These are phyloP conservation scores for Leccinum pachyderme DNA, from an alignment of 1,284 basidiomycete species.

Conservation along the genomic window DNA sequence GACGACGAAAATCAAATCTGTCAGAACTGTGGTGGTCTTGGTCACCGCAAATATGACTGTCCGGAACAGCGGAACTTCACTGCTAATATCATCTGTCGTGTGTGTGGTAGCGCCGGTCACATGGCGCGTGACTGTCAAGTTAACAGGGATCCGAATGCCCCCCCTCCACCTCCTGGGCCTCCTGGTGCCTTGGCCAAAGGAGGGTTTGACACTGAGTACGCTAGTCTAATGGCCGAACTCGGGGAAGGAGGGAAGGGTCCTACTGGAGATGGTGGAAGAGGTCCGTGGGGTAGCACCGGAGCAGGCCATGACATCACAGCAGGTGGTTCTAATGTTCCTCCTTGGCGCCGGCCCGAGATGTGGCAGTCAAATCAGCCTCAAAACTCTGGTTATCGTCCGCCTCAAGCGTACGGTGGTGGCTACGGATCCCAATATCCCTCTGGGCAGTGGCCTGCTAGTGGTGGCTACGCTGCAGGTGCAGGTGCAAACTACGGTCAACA, in stretches of 20 bases:
- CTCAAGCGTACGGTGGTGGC: constrained; percentile 44
- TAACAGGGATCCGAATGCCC: constrained; percentile 72
- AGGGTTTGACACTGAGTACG: constrained; percentile 96
- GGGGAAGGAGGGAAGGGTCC: constrained; percentile 76
- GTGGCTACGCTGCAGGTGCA: constrained; percentile 39
- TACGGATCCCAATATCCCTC: constrained; percentile 38
- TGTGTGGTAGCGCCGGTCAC: constrained; percentile 92
- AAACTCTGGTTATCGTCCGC: constrained; percentile 53
- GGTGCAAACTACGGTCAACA: constrained; percentile 41
- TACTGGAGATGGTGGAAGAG: constrained; percentile 52
- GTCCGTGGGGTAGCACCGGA: constrained; percentile 59
- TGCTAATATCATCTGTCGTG: constrained; percentile 96
- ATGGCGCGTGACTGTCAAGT: constrained; percentile 96
- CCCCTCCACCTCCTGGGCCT: constrained; percentile 32
- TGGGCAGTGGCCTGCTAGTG: constrained; percentile 43
- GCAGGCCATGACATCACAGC: constrained; percentile 73
- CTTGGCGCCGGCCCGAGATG: constrained; percentile 83
- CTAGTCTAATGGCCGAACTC: constrained; percentile 95
- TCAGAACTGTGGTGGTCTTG: constrained; percentile 94
- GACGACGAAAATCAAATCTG: constrained; percentile 99
- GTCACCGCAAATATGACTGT: constrained; percentile 96
- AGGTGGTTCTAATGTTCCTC: constrained; percentile 77
- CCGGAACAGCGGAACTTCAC: constrained; percentile 95
- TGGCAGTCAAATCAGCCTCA: constrained; percentile 62
- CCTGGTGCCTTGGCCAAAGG: constrained; percentile 50